These are phyloP conservation scores for Rhodocollybia butyracea DNA, from an alignment of 768 basidiomycete genomes.

Conservation along the genomic window DNA sequence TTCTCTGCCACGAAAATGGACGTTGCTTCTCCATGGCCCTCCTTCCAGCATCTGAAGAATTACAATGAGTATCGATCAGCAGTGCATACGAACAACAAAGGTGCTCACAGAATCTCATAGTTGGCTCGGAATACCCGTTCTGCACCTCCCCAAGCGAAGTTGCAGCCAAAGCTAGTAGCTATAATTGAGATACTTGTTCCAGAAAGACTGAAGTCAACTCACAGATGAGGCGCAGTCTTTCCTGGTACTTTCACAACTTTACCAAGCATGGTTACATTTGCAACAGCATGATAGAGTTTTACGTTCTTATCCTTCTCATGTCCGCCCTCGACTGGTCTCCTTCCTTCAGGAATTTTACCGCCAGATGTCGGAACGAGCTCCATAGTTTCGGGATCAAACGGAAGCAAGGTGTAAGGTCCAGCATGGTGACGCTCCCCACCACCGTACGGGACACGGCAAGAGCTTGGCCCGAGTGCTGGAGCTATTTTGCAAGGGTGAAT, in stretches of 20 bases:
- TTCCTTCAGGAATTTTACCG: conserved; percentile 39
- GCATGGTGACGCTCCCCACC: conserved; percentile 37
- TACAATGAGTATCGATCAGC: no score
- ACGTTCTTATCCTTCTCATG: conserved; percentile 43
- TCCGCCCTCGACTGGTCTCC: conserved; percentile 47
- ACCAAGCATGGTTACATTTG: conserved; percentile 17
- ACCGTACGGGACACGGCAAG: conserved; percentile 42
- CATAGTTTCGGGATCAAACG: conserved; percentile 32
- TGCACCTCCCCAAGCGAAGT: conserved; percentile 1
- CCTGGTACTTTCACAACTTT: conserved; percentile 42
- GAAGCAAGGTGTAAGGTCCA: conserved; percentile 39
- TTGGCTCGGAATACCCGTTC: not conserved
- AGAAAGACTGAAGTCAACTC: conserved; percentile 5
- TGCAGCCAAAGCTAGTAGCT: not conserved
- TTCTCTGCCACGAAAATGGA: not conserved
- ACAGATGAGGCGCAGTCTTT: conserved; percentile 52
- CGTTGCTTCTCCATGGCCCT: not conserved
- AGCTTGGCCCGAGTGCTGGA: conserved; percentile 13
- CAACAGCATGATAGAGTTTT: conserved; percentile 43
- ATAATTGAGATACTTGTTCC: no score
- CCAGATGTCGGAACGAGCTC: conserved; percentile 43
- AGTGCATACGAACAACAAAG: no score
- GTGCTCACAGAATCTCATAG: conserved; percentile 3
- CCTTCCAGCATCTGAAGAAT: not conserved
- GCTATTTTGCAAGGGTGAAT: conserved; percentile 1